phyloP scores from a whole-genome alignment of 2,329 filamentous ascomycete species.

The Pseudogymnoascus sp. region DNA sequence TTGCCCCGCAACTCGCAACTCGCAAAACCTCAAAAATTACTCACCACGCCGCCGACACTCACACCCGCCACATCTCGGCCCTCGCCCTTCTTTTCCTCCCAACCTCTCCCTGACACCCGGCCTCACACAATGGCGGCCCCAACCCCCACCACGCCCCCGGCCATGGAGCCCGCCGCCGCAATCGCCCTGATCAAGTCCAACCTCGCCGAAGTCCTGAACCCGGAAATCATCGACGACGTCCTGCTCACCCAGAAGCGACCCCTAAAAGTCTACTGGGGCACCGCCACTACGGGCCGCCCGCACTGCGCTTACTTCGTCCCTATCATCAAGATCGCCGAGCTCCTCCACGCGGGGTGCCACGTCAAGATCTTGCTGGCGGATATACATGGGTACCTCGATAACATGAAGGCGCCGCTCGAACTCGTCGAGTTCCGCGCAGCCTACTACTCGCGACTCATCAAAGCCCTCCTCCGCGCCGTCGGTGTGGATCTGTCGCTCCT shows the following conservation, averaged over 20 bases:
- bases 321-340: conserved; percentile 81
- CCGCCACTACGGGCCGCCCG: conserved; percentile 77
- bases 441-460: conserved; percentile 78
- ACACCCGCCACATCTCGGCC: not conserved
- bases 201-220: conserved; percentile 74
- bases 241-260: conserved; percentile 63
- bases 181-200: conserved; percentile 73
- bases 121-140: not conserved
- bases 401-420: conserved; percentile 80
- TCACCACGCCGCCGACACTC: not conserved
- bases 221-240: conserved; percentile 70
- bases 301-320: conserved; percentile 88
- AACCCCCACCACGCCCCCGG: conserved; percentile 7
- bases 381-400: conserved; percentile 71
- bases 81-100: not conserved
- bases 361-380: conserved; percentile 70
- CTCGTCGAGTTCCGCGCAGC: conserved; percentile 73
- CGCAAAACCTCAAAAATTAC: conserved; percentile 2
- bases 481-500: conserved; percentile 73
- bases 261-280: conserved; percentile 80
- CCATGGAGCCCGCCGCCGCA: conserved; percentile 48
- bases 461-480: conserved; percentile 65
- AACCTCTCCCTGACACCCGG: not conserved
- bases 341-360: conserved; percentile 76
- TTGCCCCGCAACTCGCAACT: not conserved